A percentile compares a stretch with the other conserved stretches of the same genome.
Conservation (phyloP, 192 early-diverging fungal species). For the Backusella luteola region DNA sequence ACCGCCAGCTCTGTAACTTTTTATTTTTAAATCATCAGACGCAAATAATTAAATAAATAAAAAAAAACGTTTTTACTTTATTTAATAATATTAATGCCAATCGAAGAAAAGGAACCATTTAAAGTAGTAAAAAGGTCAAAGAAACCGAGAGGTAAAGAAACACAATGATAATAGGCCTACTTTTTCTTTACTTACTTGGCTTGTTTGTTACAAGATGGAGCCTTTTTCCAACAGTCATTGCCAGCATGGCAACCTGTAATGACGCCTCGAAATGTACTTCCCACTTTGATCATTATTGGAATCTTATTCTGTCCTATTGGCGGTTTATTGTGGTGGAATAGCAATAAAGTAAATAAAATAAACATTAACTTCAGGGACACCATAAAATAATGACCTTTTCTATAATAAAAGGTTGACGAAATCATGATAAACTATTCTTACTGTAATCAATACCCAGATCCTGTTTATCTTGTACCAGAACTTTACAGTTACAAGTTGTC, state of each 20-base stretch:
- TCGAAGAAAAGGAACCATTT: not conserved
- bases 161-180: not conserved
- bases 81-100: not conserved
- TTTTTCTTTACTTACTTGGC: not conserved
- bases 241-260: slow-evolving; percentile 98
- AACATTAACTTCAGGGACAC: not conserved
- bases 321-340: slow-evolving; percentile 83
- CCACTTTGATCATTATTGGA: slow-evolving; percentile 92
- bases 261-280: slow-evolving; percentile 95
- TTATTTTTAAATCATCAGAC: not conserved
- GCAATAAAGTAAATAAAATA: slow-evolving; percentile 27
- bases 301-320: slow-evolving; percentile 92
- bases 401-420: slow-evolving; percentile 38
- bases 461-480: slow-evolving; percentile 32
- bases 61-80: not conserved
- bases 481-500: slow-evolving; percentile 16
- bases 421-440: slow-evolving; percentile 47
- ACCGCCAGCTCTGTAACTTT: not conserved
- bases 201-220: slow-evolving; percentile 60
- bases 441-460: slow-evolving; percentile 23
- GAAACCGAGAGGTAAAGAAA: slow-evolving; percentile 3
- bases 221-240: slow-evolving; percentile 97
- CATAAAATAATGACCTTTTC: no score
- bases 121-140: not conserved
- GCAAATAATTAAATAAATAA: not conserved